Conservation (phyloP, 768 basidiomycete species). For the Leccinum boreale region DNA sequence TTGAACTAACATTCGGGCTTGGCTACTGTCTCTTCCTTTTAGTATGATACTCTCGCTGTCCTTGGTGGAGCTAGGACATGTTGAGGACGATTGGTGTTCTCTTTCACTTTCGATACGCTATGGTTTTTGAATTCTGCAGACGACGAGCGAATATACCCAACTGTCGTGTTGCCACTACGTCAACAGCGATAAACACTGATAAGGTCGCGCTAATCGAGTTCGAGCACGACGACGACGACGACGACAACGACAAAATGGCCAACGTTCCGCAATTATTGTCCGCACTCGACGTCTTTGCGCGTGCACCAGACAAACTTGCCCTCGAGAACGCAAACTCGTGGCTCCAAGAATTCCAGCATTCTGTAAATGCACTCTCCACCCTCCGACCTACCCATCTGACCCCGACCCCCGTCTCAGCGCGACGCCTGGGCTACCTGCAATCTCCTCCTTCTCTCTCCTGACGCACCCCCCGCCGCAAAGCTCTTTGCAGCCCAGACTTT, state of each 20-base stretch:
- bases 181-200: conserved; percentile 33
- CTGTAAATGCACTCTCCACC: conserved; percentile 86
- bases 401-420: conserved; percentile 66
- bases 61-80: conserved; percentile 30
- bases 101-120: conserved; percentile 5
- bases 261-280: conserved; percentile 70
- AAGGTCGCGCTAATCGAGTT: conserved; percentile 4
- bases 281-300: conserved; percentile 75
- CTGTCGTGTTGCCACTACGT: conserved; percentile 32
- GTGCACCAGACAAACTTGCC: conserved; percentile 77
- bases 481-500: conserved; percentile 97
- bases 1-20: conserved; percentile 53
- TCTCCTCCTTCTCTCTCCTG: conserved; percentile 77
- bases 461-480: conserved; percentile 76
- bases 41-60: conserved; percentile 45
- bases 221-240: conserved; percentile 9
- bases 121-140: conserved; percentile 14
- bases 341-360: conserved; percentile 99
- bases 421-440: conserved; percentile 98
- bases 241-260: conserved; percentile 44
- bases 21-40: conserved; percentile 45
- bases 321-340: conserved; percentile 88
- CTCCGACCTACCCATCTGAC: conserved; percentile 64
- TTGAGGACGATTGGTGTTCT: conserved; percentile 23
- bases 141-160: conserved; percentile 33